Evolutionary conservation across 768 basidiomycete genomes (phyloP).

Genomic region (Hydnomerulius pinastri): DNA sequence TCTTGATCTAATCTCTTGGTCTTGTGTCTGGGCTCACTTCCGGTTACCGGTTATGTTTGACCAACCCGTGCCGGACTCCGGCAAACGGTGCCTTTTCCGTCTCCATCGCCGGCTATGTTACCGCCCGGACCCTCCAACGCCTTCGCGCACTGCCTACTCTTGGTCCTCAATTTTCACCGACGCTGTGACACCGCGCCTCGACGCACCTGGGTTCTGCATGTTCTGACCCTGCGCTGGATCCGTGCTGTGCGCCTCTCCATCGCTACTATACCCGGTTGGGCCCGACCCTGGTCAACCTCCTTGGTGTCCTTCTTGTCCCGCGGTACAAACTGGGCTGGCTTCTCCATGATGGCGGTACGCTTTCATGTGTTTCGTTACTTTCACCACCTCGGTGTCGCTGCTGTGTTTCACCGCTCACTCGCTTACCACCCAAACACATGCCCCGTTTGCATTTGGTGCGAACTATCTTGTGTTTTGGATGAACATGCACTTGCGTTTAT

Average conservation of each 20-base stretch:
- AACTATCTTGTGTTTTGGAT: not conserved
- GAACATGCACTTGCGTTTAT: not conserved
- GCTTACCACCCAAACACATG: not conserved
- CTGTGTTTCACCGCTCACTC: no score
- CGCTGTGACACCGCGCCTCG: slow-evolving; percentile 6
- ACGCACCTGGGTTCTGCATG: slow-evolving; percentile 13
- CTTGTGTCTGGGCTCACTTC: not conserved
- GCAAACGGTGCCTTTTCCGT: not conserved
- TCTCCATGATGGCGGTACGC: not conserved
- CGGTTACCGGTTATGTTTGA: slow-evolving; percentile 11
- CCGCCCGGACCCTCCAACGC: not conserved
- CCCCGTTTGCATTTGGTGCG: slow-evolving; percentile 8
- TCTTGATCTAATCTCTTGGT: not conserved
- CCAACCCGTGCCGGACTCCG: slow-evolving; percentile 14
- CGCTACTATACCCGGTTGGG: not conserved
- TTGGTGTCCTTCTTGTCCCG: not conserved
- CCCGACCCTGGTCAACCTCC: not conserved
- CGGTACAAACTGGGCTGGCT: not conserved
- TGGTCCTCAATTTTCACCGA: slow-evolving; percentile 5
- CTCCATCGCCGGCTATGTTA: slow-evolving; percentile 19
- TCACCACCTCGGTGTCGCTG: no score
- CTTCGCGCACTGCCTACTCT: slow-evolving; percentile 1
- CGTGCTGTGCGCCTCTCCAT: no score
- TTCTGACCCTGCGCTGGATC: not conserved
- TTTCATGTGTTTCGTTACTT: not conserved